Base-by-base conservation (phyloP, 2,329 filamentous ascomycete genomes). In the Trichoderma simmonsii region DNA sequence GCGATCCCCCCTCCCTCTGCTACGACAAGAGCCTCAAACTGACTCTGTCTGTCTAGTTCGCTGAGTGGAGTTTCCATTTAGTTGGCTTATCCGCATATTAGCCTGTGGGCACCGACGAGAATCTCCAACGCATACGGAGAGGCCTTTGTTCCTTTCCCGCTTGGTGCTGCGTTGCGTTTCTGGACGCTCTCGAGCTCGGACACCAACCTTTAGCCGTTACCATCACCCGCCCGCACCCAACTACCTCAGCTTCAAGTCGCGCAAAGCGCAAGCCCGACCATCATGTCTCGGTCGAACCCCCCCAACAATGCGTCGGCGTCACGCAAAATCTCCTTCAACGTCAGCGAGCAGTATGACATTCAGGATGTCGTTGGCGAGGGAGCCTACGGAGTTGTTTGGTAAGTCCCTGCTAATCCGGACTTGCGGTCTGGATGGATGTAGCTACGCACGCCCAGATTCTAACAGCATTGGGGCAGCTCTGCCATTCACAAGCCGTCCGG, bases 321-420 rank as follows among this genome's bases (percentile, higher is more conserved):
- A 78, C 89, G 96, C 81, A 99, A 98, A 89, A 99, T 99, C 82
- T 98, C 95, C 71, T 99, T 99, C 91, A 99, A 99, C 81, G 96
- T 99, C 75, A 98, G 95, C 80, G 96, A 99, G 83, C 96, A 99
- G 83, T 99, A 99, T 82, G 96, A 99, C 80, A 99, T 99, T 76
- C 95, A 98, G 82, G 96, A 99, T 91, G 96, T 99, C 63, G 97
- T 99, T 73, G 96, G 96, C 77, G 96, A 99, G 84, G 96, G 96
- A 80, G 96, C 96, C 75, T 99, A 99, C 80, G 96, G 96, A 82
- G 95, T 99, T 76, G 96, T 99, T 77, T 98, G 96, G 95, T 98
- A 88, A 82, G 92, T 85, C 71, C 60, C n/a, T 26, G 30, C 3
- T 39, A 28, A 18, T 54, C 14, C 48, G n/a, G 48, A 24, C 21